Evolutionary conservation across 495 filamentous ascomycete species (phyloP).

Genomic region (Aspergillus bertholletiae): DNA sequence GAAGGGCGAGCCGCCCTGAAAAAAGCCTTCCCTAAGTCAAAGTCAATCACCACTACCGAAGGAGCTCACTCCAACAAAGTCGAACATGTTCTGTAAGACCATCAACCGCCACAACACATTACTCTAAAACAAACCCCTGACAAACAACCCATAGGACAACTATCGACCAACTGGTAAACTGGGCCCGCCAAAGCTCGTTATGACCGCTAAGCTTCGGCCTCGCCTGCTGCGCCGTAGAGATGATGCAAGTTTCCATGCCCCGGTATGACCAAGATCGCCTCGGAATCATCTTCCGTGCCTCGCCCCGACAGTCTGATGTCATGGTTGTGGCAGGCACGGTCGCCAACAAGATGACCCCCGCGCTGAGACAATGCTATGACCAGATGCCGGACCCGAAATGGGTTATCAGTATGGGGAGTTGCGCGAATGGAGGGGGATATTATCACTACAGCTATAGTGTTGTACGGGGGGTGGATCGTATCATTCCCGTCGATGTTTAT

Average conservation of each 20-base stretch:
- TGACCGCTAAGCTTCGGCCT: constrained; percentile 99
- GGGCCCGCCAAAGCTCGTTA: constrained; percentile 90
- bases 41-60: no score
- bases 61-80: no score
- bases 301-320: constrained; percentile 91
- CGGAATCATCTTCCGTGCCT: constrained; percentile 96
- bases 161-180: constrained; percentile 88
- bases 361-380: constrained; percentile 91
- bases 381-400: constrained; percentile 97
- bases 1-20: no score
- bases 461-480: constrained; percentile 85
- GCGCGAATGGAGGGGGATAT: constrained; percentile 94
- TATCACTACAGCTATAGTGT: constrained; percentile 97
- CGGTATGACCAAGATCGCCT: constrained; percentile 95
- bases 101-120: no score
- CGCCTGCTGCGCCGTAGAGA: constrained; percentile 94
- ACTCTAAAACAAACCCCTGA: no score
- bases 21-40: no score
- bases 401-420: constrained; percentile 93
- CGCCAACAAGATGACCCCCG: constrained; percentile 98
- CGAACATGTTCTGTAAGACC: no score
- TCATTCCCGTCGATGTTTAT: constrained; percentile 94
- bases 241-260: constrained; percentile 97
- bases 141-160: no score
- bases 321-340: constrained; percentile 97